These are phyloP conservation scores for Suillus cothurnatus DNA, from an alignment of 768 basidiomycete species.

Conservation along the genomic window DNA sequence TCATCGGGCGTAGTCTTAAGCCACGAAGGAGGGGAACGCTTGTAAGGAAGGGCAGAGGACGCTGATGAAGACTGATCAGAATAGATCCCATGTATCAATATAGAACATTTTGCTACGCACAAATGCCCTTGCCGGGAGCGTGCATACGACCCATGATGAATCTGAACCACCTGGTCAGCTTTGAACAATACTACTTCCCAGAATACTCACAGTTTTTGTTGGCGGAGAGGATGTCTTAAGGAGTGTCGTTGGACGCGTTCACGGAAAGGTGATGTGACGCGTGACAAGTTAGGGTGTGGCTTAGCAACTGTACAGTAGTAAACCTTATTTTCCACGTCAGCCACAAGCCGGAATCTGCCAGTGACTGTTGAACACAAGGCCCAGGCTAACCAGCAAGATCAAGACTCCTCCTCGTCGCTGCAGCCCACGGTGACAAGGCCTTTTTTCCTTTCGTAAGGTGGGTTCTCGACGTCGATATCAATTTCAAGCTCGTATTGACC, in stretches of 20 bases:
- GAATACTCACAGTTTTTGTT: slow-evolving; percentile 40
- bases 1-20: slow-evolving; percentile 96
- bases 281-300: slow-evolving; percentile 40
- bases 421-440: slow-evolving; percentile 46
- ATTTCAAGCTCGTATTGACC: slow-evolving; percentile 2
- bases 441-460: slow-evolving; percentile 32
- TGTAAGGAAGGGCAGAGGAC: slow-evolving; percentile 98
- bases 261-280: slow-evolving; percentile 28
- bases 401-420: slow-evolving; percentile 42
- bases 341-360: slow-evolving; percentile 27
- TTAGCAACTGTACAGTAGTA: slow-evolving; percentile 58
- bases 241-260: slow-evolving; percentile 35
- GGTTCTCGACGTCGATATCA: slow-evolving; percentile 8
- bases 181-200: slow-evolving; percentile 14
- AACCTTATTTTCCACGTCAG: slow-evolving; percentile 54
- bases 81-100: not conserved
- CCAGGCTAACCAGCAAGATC: slow-evolving; percentile 28
- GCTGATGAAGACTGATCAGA: slow-evolving; percentile 36
- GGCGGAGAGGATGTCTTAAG: slow-evolving; percentile 42
- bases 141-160: slow-evolving; percentile 95
- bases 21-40: slow-evolving; percentile 93
- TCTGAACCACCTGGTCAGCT: slow-evolving; percentile 31
- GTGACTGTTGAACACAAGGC: slow-evolving; percentile 35
- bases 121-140: slow-evolving; percentile 99
- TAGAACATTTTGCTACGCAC: slow-evolving; percentile 50